Base-by-base conservation (phyloP, 208 protist genomes). In the Trypanosoma rangeli region DNA sequence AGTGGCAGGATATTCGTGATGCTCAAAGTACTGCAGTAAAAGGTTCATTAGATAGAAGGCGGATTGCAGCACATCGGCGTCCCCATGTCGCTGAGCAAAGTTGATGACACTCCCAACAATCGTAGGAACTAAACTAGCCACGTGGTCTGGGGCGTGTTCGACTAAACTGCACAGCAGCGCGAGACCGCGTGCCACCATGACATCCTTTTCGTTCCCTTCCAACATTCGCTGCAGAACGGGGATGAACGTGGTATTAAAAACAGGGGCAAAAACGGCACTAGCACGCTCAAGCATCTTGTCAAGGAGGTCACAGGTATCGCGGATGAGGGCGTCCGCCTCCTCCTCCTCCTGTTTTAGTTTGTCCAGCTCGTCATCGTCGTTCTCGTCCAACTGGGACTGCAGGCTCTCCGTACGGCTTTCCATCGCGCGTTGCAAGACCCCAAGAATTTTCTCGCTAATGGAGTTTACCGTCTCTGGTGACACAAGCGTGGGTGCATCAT, bases 301-400 rank as follows among this genome's bases (percentile, higher is more conserved):
- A 54, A 94, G 64, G 28, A 93, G 64, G 48, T 90, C 84, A 46
- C 74, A 80, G 0, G 80, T 75, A 22, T 85, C 81, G 16, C 73
- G 61, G 48, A 96, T 90, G 69, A 75, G 81, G 13, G 52, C n/a
- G 60, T 94, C 76, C 37, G 86, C 53, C 76, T 93, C 82, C 57
- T 93, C 92, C 53, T 90, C 79, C 74, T 88, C 80, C 44, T 78
- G 74, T 53, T 90, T 74, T 15, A 96, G 80, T 57, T 57, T 65
- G 68, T 96, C 92, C 28, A 94, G 64, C 70, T 93, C 89, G 59
- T 96, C 92, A 72, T 96, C 92, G 53, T 96, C 92, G 58, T 92
- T 73, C 73, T 96, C 88, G 18, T 65, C 59, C 13, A 69, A 68
- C 52, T 84, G 86, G 57, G 80, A 87, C 64, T 74, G 44, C 53